These are phyloP conservation scores for Phymatotrichopsis omnivora DNA, from an alignment of 2,329 filamentous ascomycete species.

Conservation along the genomic window DNA sequence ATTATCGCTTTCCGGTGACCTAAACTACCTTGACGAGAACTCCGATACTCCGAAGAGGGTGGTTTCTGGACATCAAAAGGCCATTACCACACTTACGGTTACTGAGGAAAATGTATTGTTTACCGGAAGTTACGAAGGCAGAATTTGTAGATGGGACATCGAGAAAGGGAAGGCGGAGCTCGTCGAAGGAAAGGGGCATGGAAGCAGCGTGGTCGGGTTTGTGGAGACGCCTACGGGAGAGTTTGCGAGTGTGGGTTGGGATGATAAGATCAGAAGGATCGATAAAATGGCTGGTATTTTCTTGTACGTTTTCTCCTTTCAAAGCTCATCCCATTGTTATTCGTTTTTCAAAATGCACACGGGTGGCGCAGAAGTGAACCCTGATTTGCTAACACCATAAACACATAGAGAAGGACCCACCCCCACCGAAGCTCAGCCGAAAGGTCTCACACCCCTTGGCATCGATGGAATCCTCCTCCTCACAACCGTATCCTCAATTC, in stretches of 20 bases:
- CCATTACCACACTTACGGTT: constrained; percentile 64
- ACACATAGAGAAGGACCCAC: constrained; percentile 13
- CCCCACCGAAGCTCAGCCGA: constrained; percentile 52
- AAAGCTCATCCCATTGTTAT: too few relatives aligned
- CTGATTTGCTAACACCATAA: too few relatives aligned
- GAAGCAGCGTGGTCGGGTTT: constrained; percentile 76
- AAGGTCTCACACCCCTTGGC: constrained; percentile 51
- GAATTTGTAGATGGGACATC: constrained; percentile 75
- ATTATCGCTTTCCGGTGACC: constrained; percentile 74
- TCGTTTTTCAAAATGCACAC: too few relatives aligned
- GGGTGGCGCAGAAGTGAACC: too few relatives aligned
- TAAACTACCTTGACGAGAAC: constrained; percentile 76
- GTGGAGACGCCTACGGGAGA: constrained; percentile 47
- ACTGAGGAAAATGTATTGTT: constrained; percentile 56
- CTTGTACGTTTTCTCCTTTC: constrained; percentile 23
- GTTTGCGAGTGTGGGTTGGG: constrained; percentile 86
- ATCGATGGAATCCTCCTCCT: constrained; percentile 46
- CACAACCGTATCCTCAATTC: constrained; percentile 45
- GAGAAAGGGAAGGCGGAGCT: constrained; percentile 55
- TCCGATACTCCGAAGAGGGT: constrained; percentile 57
- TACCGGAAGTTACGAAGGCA: constrained; percentile 88
- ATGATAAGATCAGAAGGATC: constrained; percentile 74
- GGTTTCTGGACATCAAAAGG: constrained; percentile 83
- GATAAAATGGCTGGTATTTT: constrained; percentile 39
- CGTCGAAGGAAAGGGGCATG: constrained; percentile 71